These are phyloP conservation scores for Magnusiomyces fungicola DNA, from an alignment of 1,139 yeast species.

Conservation along the genomic window DNA sequence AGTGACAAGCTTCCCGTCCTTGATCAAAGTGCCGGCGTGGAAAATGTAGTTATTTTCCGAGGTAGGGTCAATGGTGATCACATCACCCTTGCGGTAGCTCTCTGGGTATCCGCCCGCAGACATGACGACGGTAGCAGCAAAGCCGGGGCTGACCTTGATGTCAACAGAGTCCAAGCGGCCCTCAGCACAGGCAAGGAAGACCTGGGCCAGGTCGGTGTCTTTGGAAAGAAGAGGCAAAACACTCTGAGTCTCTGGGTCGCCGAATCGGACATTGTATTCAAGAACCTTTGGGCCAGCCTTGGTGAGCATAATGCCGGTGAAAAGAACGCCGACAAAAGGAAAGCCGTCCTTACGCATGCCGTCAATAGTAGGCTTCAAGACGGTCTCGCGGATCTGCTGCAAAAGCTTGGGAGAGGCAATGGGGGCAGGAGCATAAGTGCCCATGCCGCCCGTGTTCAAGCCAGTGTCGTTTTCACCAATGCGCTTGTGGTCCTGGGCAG, in stretches of 20 bases:
- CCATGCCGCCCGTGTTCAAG: constrained; percentile 98
- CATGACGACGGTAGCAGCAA: constrained; percentile 87
- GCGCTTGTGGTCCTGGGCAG: constrained; percentile 98
- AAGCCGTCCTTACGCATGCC: constrained; percentile 95
- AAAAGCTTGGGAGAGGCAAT: constrained; percentile 67
- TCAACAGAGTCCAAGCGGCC: constrained; percentile 84
- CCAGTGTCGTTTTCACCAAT: constrained; percentile 91
- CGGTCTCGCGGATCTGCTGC: constrained; percentile 57
- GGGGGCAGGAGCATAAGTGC: constrained; percentile 98
- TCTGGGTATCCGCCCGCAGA: constrained; percentile 98
- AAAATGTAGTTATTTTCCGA: constrained; percentile 59
- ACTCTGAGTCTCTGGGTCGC: constrained; percentile 98
- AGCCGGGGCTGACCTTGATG: constrained; percentile 53
- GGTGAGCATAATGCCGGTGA: constrained; percentile 94
- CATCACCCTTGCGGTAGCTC: constrained; percentile 76
- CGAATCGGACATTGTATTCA: constrained; percentile 96
- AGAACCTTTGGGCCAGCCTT: constrained; percentile 83
- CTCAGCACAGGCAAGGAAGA: constrained; percentile 90
- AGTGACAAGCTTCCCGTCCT: constrained; percentile 60
- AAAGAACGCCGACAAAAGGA: constrained; percentile 93
- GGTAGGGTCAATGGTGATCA: constrained; percentile 48
- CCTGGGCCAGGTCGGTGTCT: constrained; percentile 85
- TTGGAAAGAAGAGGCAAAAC: constrained; percentile 77
- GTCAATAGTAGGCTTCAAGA: constrained; percentile 85
- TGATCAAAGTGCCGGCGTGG: constrained; percentile 84